phyloP scores from a whole-genome alignment of 2,329 filamentous ascomycete species.

The Sporothrix sp. region DNA sequence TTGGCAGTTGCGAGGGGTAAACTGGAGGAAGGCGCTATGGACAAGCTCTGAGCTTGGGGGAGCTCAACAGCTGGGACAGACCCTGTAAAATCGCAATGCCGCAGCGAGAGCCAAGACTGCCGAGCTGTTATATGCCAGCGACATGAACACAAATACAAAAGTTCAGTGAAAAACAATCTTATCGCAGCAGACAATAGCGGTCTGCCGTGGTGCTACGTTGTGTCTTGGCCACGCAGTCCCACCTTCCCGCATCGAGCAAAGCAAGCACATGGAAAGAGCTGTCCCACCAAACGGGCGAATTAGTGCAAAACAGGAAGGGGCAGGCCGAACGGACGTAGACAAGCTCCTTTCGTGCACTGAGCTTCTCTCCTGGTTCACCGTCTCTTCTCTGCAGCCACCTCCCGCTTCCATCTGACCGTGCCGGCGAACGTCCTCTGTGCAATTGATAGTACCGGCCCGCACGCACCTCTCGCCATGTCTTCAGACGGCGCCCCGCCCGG shows the following conservation, averaged over 20 bases:
- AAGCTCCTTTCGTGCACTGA: too few species aligned
- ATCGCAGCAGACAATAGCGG: neutral
- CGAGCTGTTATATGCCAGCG: neutral
- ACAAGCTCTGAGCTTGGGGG: neutral
- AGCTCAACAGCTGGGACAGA: neutral
- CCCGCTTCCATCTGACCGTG: neutral
- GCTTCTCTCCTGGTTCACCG: neutral
- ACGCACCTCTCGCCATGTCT: constrained; percentile 8
- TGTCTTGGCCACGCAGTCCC: neutral
- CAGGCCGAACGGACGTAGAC: neutral
- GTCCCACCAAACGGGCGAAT: neutral
- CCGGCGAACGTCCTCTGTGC: too few species aligned
- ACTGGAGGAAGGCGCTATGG: neutral
- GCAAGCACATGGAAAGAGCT: neutral
- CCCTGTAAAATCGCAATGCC: neutral
- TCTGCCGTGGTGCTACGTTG: neutral
- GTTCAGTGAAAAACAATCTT: neutral
- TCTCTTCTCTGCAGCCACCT: neutral
- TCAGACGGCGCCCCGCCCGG: constrained; percentile 28
- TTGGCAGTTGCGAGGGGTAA: neutral
- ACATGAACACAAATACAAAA: neutral
- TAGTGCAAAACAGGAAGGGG: constrained; percentile 4
- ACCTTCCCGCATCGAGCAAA: neutral
- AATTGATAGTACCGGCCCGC: neutral
- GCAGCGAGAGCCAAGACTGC: neutral